phyloP scores from a whole-genome alignment of 2,329 filamentous ascomycete species.

The Alternaria arbusti region DNA sequence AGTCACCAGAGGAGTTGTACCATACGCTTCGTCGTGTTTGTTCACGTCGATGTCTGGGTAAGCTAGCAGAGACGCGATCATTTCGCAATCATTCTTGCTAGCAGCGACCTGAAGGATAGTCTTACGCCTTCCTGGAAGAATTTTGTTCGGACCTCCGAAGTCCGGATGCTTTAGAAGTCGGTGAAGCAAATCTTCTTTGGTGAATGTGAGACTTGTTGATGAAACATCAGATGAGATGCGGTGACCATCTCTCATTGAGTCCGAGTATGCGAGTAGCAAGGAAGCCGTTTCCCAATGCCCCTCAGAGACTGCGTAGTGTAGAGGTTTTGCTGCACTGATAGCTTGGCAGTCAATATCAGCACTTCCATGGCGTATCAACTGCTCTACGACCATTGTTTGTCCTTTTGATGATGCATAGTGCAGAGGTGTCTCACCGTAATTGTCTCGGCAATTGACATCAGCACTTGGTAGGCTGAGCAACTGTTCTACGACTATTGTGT shows the following conservation, averaged over 20 bases:
- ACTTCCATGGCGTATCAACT: not conserved
- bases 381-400: not conserved
- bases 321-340: fast-evolving
- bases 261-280: not conserved
- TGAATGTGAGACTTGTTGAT: not conserved
- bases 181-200: not conserved
- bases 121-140: fast-evolving
- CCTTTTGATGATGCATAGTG: not conserved
- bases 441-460: not conserved
- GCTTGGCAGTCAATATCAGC: not conserved
- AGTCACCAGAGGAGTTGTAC: not conserved
- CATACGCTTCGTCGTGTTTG: too few species aligned
- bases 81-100: not conserved
- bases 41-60: not conserved
- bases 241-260: not conserved
- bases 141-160: not conserved
- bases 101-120: not conserved
- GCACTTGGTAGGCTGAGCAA: not conserved
- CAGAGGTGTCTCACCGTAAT: not conserved
- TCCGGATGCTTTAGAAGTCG: not conserved
- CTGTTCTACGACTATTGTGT: not conserved
- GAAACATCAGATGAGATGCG: fast-evolving
- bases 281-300: not conserved
- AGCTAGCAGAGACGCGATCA: not conserved
- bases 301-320: not conserved